Evolutionary conservation across 2,329 filamentous ascomycete species (phyloP), one percentile per base, ranked within the genome.

Genomic region (Trichoderma sp.): DNA sequence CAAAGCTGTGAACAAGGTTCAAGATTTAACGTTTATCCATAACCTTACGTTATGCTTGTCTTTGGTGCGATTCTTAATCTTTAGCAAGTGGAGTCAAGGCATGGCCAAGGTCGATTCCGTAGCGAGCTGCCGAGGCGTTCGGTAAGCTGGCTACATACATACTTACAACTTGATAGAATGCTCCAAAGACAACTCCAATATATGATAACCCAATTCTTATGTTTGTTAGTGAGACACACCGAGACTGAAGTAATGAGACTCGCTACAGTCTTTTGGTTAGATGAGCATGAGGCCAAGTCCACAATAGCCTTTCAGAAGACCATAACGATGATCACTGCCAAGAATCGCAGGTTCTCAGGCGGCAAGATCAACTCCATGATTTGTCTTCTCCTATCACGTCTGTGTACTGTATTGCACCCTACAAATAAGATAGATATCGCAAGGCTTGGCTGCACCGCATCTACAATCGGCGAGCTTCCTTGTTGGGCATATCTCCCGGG

Each of bases 41-140:
- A 63, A 63, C 68, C 68, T 71, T 71, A 63, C 68, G 24, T 71
- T 71, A 71, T 71, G 68, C 68, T 62, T 71, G 38, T 71, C 27
- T 35, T 12, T 4, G 21, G 33, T 27, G 7, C 41, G 31, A 71
- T 71, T 45, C 35, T 45, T 33, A 50, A 53, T 24, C n/a, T 3
- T 62, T 71, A 18, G 33, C 16, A 14, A 6, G n/a, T 14, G 50
- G 29, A 63, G 31, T 12, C 60, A 63, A 56, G n/a, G n/a, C 21
- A 56, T 24, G 50, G 50, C 50, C 21, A 56, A 14, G 50, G 6
- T 56, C 50, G 50, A 24, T 24, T 3, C 11, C 2, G 21, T 3
- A 56, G 21, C 50, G 50, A 56, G 50, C 50, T 24, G 21, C 21
- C 50, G 50, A 56, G n/a, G 21, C 21, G 21, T 14, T 56, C 50